phyloP scores from a whole-genome alignment of 768 basidiomycete species.

The Pulveroboletus sp. region DNA sequence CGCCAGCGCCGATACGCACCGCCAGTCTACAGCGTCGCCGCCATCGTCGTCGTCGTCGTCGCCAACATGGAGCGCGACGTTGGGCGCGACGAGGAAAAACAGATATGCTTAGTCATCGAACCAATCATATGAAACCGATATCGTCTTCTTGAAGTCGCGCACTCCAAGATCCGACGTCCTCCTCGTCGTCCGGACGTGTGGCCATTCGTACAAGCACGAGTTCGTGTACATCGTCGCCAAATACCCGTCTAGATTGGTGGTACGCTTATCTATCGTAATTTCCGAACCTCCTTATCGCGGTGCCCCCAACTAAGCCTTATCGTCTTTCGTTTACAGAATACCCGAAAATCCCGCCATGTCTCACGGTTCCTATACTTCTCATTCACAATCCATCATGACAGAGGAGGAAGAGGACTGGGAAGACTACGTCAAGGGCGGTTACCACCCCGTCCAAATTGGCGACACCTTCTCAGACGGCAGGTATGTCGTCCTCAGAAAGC shows the following conservation, averaged over 20 bases:
- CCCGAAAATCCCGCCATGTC: conserved; percentile 47
- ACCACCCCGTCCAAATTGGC: conserved; percentile 93
- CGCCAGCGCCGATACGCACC: too few relatives aligned
- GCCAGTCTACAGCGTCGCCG: too few relatives aligned
- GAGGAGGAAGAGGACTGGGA: conserved; percentile 95
- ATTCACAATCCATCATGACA: conserved; percentile 76
- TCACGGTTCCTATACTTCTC: conserved; percentile 73
- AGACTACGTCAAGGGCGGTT: conserved; percentile 80
- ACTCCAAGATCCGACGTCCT: not conserved
- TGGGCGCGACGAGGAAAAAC: not conserved
- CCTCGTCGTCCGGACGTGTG: not conserved
- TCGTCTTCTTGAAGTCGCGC: not conserved
- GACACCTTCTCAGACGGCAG: conserved; percentile 85
- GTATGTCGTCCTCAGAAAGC: conserved; percentile 89
- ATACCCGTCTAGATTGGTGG: conserved; percentile 29
- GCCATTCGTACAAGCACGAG: not conserved
- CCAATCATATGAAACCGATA: conserved; percentile 28
- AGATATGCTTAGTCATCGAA: conserved; percentile 24
- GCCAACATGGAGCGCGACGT: too few relatives aligned
- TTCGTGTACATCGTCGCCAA: not conserved
- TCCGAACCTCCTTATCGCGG: conserved; percentile 30
- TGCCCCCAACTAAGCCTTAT: conserved; percentile 26
- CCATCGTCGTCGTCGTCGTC: too few relatives aligned
- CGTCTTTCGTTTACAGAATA: conserved; percentile 35
- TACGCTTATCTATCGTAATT: conserved; percentile 31